phyloP scores from a whole-genome alignment of 1,139 yeast genomes.

The Lodderomyces margitis region DNA sequence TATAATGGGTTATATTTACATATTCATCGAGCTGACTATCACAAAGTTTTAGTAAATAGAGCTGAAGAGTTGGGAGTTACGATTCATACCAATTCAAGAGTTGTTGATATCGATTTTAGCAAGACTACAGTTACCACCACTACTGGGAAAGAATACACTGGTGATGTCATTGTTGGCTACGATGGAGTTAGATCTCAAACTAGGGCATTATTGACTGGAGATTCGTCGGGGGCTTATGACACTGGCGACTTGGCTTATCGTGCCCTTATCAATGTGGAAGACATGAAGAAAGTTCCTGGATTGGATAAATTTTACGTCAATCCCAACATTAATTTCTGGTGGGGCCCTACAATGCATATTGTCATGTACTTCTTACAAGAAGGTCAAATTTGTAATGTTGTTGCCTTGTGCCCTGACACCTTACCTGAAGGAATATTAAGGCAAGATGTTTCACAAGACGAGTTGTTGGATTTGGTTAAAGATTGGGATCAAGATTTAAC shows the following conservation, averaged over 20 bases:
- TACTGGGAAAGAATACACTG: conserved; percentile 21
- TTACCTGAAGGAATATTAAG: conserved; percentile 20
- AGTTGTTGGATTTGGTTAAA: conserved; percentile 22
- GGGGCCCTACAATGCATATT: conserved; percentile 32
- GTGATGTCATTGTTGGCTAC: conserved; percentile 36
- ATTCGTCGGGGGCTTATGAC: conserved; percentile 18
- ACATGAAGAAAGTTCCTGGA: conserved; percentile 23
- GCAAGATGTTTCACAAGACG: conserved; percentile 21
- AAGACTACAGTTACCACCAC: conserved; percentile 21
- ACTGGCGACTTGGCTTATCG: conserved; percentile 20
- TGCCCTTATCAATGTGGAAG: conserved; percentile 19
- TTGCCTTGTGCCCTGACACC: conserved; percentile 19
- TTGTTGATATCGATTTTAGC: conserved; percentile 22
- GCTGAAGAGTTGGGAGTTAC: conserved; percentile 25
- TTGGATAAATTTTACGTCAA: conserved; percentile 19
- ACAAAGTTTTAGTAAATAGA: conserved; percentile 21
- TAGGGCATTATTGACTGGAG: conserved; percentile 15
- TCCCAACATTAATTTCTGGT: conserved; percentile 32
- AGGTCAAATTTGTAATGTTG: conserved; percentile 18
- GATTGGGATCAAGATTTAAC: conserved; percentile 30
- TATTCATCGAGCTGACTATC: conserved; percentile 32
- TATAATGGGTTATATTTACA: conserved; percentile 25
- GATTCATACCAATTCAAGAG: conserved; percentile 21
- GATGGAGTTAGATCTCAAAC: conserved; percentile 34
- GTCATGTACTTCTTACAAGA: conserved; percentile 29